Percentiles rank a stretch among this genome's conserved stretches.
Conservation (phyloP, 2,329 filamentous ascomycete species). For the Sordariomycetes sp. region DNA sequence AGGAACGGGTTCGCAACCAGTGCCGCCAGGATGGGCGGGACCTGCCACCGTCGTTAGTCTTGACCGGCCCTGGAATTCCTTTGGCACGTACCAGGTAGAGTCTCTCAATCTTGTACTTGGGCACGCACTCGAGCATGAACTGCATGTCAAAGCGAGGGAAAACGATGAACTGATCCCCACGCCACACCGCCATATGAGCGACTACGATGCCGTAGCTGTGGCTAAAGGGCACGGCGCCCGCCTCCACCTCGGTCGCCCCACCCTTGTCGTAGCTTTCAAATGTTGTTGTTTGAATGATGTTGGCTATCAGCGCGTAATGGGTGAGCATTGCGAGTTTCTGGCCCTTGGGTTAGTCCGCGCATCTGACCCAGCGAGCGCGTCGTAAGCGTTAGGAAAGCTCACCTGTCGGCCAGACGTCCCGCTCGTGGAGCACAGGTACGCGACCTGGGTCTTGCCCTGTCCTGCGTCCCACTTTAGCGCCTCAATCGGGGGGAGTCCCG, state of each 20-base stretch:
- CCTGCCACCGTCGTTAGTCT: background rate
- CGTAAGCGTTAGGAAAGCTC: too few relatives aligned
- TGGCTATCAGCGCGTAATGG: background rate
- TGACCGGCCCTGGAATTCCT: too few relatives aligned
- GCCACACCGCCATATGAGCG: background rate
- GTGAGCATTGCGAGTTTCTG: background rate
- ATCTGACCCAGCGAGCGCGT: too few relatives aligned
- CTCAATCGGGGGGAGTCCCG: background rate
- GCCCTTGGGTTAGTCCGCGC: too few relatives aligned
- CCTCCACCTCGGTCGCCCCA: background rate
- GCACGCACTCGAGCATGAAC: background rate
- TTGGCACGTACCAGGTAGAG: background rate
- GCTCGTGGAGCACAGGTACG: background rate
- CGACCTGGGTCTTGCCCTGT: background rate
- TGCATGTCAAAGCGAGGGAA: background rate
- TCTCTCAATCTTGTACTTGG: background rate
- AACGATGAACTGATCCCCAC: background rate
- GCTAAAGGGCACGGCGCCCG: background rate
- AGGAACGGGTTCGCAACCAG: slow-evolving; percentile 14
- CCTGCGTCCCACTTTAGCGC: background rate
- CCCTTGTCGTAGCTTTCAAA: background rate
- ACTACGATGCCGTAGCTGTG: background rate
- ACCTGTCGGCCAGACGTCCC: background rate
- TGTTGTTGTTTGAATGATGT: background rate
- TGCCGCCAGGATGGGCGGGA: background rate